These are phyloP conservation scores for Debaryomyces maramus DNA, from an alignment of 805 yeast species.

Conservation along the genomic window DNA sequence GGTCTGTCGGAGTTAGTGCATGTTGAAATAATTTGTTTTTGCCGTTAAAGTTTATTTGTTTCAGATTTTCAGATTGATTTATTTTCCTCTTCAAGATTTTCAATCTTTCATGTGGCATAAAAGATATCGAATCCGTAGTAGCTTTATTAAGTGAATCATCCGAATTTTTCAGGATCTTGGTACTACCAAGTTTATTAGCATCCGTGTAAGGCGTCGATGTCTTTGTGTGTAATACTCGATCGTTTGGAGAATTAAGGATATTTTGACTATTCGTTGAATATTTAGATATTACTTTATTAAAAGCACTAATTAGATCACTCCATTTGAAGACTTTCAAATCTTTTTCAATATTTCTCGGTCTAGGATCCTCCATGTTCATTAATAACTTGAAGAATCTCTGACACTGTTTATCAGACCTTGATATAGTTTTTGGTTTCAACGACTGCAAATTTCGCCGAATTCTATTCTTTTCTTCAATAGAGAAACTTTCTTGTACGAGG, in stretches of 20 bases:
- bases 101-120: slow-evolving; percentile 26
- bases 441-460: slow-evolving; percentile 67
- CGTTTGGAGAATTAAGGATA: not conserved
- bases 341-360: slow-evolving; percentile 69
- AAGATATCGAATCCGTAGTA: slow-evolving; percentile 7
- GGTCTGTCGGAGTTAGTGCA: slow-evolving; percentile 21
- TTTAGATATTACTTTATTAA: slow-evolving; percentile 58
- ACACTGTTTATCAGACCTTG: slow-evolving; percentile 40
- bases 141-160: not conserved
- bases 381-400: slow-evolving; percentile 39
- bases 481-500: slow-evolving; percentile 53
- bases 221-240: not conserved
- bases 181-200: not conserved
- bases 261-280: slow-evolving; percentile 34
- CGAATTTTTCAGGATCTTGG: not conserved
- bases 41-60: slow-evolving; percentile 2
- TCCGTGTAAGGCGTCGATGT: not conserved
- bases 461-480: slow-evolving; percentile 69
- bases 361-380: slow-evolving; percentile 62
- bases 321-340: slow-evolving; percentile 68
- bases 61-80: slow-evolving; percentile 7
- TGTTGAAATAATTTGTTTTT: slow-evolving; percentile 16
- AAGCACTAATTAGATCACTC: slow-evolving; percentile 52
- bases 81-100: slow-evolving; percentile 23
- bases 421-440: slow-evolving; percentile 59